Evolutionary conservation across 805 yeast species (phyloP), one percentile per base, ranked within the genome.

Genomic region (Saccharomyces jurei): DNA sequence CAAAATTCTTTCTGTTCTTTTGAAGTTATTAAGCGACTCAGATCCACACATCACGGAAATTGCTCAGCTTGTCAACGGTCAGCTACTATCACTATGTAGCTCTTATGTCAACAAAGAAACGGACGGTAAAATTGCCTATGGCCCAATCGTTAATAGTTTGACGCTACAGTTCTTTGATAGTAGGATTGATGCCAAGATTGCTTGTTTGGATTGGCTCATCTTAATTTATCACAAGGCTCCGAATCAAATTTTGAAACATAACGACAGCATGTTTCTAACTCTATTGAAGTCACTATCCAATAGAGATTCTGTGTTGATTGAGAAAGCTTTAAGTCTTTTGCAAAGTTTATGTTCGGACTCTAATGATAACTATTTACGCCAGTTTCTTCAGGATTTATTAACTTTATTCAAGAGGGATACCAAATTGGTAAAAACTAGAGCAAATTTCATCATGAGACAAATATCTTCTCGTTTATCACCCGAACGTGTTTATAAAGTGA

Each of bases 181-280:
- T 52, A 84, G 87, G 60, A 96, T 89, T 57, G 82, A 84, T 29
- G 87, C 97, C 0, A 78, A 94, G 55, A 77, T 89, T 32, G 89
- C 95, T 0, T 84, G 94, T 26, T 73, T 94, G 36, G 96, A 91
- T 59, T 94, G 99, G 99, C 74, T 94, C 31, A 82, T 83, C 14
- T 81, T 89, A 78, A 75, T 94, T 46, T 92, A 90, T 64, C 77
- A 81, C 28, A 84, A 84, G 60, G 84, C 85, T 22, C 86, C 87
- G 2, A 71, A 74, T 44, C 77, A 80, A 56, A 74, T 84, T 36
- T 66, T 83, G 44, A 79, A 78, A 47, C 80, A 78, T 53, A 74
- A 77, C 54, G 86, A 81, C 52, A 81, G 81, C 55, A 86, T 89
- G 48, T 84, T 90, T 62, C 82, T 87, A 11, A 88, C 90, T 0